These are phyloP conservation scores for Ampelocalamus luodianensis DNA, from an alignment of 176 grass and related monocot genomes.

Conservation along the genomic window DNA sequence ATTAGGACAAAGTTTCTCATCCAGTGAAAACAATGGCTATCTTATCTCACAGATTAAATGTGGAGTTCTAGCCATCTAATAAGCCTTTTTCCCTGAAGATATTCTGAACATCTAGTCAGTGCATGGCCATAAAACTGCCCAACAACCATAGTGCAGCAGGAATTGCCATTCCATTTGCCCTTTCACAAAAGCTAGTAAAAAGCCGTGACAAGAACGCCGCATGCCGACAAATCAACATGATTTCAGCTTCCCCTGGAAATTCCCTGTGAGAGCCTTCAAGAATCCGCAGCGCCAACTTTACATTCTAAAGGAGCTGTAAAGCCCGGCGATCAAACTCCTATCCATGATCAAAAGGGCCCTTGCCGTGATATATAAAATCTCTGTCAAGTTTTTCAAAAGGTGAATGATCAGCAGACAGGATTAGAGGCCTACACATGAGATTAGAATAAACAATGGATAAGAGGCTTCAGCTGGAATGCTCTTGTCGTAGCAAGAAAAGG, in stretches of 20 bases:
- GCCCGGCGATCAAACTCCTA: conserved; percentile 29
- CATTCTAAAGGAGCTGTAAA: conserved; percentile 51
- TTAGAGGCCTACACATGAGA: conserved; percentile 50
- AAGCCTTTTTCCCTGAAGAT: not conserved
- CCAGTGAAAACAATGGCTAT: not conserved
- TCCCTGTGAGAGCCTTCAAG: conserved; percentile 36
- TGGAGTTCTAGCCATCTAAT: not conserved
- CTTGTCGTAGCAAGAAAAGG: too few relatives aligned
- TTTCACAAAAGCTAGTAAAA: conserved; percentile 37
- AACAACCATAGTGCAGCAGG: conserved; percentile 1
- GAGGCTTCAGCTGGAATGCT: conserved; percentile 50
- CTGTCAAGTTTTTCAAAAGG: conserved; percentile 50
- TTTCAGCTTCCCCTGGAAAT: conserved; percentile 31
- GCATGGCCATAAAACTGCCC: not conserved
- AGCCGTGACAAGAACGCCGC: conserved; percentile 32
- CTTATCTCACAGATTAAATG: not conserved
- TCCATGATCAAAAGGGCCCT: conserved; percentile 48
- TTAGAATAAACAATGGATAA: conserved; percentile 45
- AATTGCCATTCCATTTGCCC: conserved; percentile 29
- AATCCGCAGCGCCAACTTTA: conserved; percentile 47
- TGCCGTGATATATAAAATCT: conserved; percentile 34
- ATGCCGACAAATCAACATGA: conserved; percentile 46
- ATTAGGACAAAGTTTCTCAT: not conserved
- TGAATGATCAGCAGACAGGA: conserved; percentile 61
- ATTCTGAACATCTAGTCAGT: conserved; percentile 9